Conservation (phyloP, 2,329 filamentous ascomycete species). For the Neonectria neomacrospora region DNA sequence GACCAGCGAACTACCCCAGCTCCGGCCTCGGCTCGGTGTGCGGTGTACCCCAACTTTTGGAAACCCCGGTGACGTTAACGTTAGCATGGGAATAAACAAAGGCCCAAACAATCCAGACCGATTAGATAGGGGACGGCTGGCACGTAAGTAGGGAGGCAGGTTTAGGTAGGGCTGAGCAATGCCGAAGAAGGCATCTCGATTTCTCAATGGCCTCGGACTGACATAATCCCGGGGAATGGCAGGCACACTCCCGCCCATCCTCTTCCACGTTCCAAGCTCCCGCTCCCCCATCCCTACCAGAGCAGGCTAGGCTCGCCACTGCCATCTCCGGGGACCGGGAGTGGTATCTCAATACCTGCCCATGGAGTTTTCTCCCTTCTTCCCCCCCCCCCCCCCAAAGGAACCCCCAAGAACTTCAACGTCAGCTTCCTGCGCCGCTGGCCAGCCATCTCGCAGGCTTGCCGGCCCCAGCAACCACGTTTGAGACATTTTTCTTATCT, state of each 20-base stretch:
- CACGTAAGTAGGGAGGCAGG: constrained; percentile 1
- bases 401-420: constrained; percentile 1
- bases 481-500: constrained; percentile 37
- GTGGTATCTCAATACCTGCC: constrained; percentile 12
- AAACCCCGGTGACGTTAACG: constrained; percentile 23
- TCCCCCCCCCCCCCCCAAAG: background rate
- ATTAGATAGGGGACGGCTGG: constrained; percentile 15
- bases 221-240: constrained; percentile 8
- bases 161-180: constrained; percentile 37
- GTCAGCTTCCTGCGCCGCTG: background rate
- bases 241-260: constrained; percentile 2
- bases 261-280: background rate
- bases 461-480: constrained; percentile 20
- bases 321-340: constrained; percentile 24
- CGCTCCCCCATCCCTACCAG: constrained; percentile 2
- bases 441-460: constrained; percentile 5
- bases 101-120: constrained; percentile 13
- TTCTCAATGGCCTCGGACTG: constrained; percentile 5
- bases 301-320: background rate
- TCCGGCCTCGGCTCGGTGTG: constrained; percentile 44
- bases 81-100: constrained; percentile 28
- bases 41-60: constrained; percentile 27
- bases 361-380: constrained; percentile 14
- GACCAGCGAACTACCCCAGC: constrained; percentile 30
- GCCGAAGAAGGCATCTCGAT: constrained; percentile 35